phyloP scores from a whole-genome alignment of 306 rosid species.

The Elaeagnus macrophylla region DNA sequence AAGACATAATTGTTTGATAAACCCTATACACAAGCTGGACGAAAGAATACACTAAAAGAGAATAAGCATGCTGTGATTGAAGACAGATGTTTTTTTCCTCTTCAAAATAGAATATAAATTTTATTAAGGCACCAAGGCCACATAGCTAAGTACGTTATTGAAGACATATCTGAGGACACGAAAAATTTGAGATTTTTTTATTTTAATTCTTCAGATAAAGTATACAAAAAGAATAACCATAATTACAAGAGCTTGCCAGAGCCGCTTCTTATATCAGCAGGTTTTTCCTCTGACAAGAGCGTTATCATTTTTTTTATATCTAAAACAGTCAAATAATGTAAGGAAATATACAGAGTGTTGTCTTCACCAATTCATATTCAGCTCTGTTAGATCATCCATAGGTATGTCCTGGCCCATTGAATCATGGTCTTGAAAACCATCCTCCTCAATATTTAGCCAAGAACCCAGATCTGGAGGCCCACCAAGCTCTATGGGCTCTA shows the following conservation, averaged over 20 bases:
- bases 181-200: conserved; percentile 30
- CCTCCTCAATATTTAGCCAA: conserved; percentile 66
- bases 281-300: conserved; percentile 42
- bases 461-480: conserved; percentile 55
- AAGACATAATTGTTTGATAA: too few species aligned
- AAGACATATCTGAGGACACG: conserved; percentile 11
- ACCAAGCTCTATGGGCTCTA: conserved; percentile 52
- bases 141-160: too few species aligned
- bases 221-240: conserved; percentile 61
- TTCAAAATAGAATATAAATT: too few species aligned
- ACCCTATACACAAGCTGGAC: too few species aligned
- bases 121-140: too few species aligned
- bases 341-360: conserved; percentile 31
- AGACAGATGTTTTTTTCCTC: too few species aligned
- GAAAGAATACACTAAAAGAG: too few species aligned
- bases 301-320: conserved; percentile 20
- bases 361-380: conserved; percentile 49
- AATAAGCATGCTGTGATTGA: too few species aligned
- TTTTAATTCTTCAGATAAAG: conserved; percentile 30
- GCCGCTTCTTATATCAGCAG: conserved; percentile 48
- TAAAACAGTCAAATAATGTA: conserved; percentile 28
- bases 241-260: conserved; percentile 50
- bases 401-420: conserved; percentile 64
- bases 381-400: conserved; percentile 76
- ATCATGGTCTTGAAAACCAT: conserved; percentile 50